Evolutionary conservation across 345 rosid genomes (phyloP), one percentile per base, ranked within the genome.

Genomic region (Clausena lansium): DNA sequence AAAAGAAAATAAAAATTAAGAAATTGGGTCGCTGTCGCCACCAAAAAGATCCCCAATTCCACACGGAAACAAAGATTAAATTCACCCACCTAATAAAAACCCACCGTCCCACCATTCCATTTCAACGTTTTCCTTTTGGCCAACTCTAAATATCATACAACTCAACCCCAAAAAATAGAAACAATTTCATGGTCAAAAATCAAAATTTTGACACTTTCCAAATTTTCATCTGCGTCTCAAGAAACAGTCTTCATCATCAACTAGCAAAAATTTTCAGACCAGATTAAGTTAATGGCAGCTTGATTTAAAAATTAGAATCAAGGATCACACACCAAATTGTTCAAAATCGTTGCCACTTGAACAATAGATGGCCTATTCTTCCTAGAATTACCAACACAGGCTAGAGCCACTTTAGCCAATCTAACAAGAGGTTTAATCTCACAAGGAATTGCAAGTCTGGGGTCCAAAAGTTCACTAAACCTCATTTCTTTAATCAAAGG

Each of bases 371-470:
- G 98, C 65, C 94, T 85, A 20, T 77, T 88, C 75, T 85, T 89
- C 83, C 93, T 91, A 24, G 91, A 88, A 71, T 95, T 95, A 13
- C 87, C 85, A 14, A 90, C 95, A 74, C 98, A 95, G 61, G 95
- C 93, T n/a, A 81, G 80, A 72, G 98, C 97, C 61, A 95, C 98
- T 45, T 89, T 93, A 0, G 90, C 94, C 76, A 93, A 66, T 83
- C 98, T 89, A 17, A 84, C 85, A 67, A 93, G 73, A 73, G 89
- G 77, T 47, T 82, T 89, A 39, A 77, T 19, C 54, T 93, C 90
- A 30, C 77, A 78, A 20, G 92, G 89, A 73, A 87, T 80, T 30
- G 59, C 85, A 0, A 92, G 78, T 38, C 94, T 87, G 1, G 86
- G 87, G 77, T 94, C 98, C 45, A 94, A 77, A 74, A 92, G 58